Base-by-base conservation (phyloP, 1,284 basidiomycete species). In the Ganoderma sp. region DNA sequence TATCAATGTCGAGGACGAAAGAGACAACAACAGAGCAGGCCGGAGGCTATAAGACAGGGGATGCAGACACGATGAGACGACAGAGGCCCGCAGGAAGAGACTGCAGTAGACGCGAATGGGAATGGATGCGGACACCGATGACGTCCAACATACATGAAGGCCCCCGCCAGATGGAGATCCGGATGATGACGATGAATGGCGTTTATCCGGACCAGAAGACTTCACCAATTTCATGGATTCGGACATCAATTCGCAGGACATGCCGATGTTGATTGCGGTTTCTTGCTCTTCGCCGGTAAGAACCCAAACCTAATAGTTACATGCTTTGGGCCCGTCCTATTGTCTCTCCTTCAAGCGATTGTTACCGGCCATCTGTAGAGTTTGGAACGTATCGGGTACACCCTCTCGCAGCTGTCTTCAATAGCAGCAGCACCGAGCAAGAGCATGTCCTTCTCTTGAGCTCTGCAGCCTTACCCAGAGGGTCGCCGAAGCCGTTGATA, bases 241-340 rank as follows among this genome's bases (percentile, higher is more conserved):
- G 2, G 96, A 96, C 69, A 99, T 99, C 72, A 99, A 81, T 69
- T 95, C 89, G 83, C 97, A 99, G 2, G 95, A 97, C 85, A 99
- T 90, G 61, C 98, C 98, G 72, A 99, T 99, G 77, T 99, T 99
- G 82, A 99, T 99, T 17, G 98, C 98, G 2, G 98, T 99, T 81
- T 99, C 98, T 82, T 99, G 97, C 70, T 97, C 85, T 80, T 99
- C 98, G 2, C 98, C 98, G 1, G 98, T 99, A 61, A 99, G 82
- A 12, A 99, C 96, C 98, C 98, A 99, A 45, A 99, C 92, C 90
- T 92, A 52, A 28, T 28, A 28, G 25, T 42, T 61, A 12, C 10
- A 17, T 39, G 3, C 41, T 32, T 34, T 25, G 32, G 28, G 17
- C 19, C 45, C n/a, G 22, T 22, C 45, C n/a, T 14, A 39, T 25